A percentile compares a stretch with the other conserved stretches of the same genome.
These are phyloP conservation scores for Ogataea methylovora DNA, from an alignment of 805 yeast species.

Conservation along the genomic window DNA sequence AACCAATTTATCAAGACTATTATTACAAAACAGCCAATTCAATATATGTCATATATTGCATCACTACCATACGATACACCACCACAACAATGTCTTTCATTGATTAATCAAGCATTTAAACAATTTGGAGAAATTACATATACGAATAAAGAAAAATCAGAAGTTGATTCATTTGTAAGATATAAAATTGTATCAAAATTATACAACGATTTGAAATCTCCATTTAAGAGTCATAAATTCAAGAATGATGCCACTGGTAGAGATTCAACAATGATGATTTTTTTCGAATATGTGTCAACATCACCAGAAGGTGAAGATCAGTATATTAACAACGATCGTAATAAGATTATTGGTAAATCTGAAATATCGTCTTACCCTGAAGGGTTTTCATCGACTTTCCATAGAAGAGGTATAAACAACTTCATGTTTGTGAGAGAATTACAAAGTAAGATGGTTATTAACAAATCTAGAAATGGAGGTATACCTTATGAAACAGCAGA, in stretches of 20 bases:
- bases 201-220: slow-evolving; percentile 17
- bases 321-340: neutral
- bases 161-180: slow-evolving; percentile 19
- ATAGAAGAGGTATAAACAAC: slow-evolving; percentile 38
- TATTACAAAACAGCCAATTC: slow-evolving; percentile 18
- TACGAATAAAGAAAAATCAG: slow-evolving; percentile 12
- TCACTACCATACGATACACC: slow-evolving; percentile 23
- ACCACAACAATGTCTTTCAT: slow-evolving; percentile 12
- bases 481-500: slow-evolving; percentile 30
- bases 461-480: slow-evolving; percentile 22
- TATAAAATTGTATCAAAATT: slow-evolving; percentile 18
- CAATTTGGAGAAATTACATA: slow-evolving; percentile 19
- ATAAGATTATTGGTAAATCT: slow-evolving; percentile 1
- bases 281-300: slow-evolving; percentile 18
- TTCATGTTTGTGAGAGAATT: slow-evolving; percentile 45
- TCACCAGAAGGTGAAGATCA: slow-evolving; percentile 13
- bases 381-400: slow-evolving; percentile 43
- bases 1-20: slow-evolving; percentile 17
- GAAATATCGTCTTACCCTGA: slow-evolving; percentile 33
- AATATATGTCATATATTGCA: slow-evolving; percentile 19
- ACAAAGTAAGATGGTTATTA: slow-evolving; percentile 37
- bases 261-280: slow-evolving; percentile 24
- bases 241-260: slow-evolving; percentile 19
- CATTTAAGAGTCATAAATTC: slow-evolving; percentile 21
- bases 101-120: slow-evolving; percentile 18